phyloP scores from a whole-genome alignment of 2,329 filamentous ascomycete genomes.

The Dothistroma septosporum region DNA sequence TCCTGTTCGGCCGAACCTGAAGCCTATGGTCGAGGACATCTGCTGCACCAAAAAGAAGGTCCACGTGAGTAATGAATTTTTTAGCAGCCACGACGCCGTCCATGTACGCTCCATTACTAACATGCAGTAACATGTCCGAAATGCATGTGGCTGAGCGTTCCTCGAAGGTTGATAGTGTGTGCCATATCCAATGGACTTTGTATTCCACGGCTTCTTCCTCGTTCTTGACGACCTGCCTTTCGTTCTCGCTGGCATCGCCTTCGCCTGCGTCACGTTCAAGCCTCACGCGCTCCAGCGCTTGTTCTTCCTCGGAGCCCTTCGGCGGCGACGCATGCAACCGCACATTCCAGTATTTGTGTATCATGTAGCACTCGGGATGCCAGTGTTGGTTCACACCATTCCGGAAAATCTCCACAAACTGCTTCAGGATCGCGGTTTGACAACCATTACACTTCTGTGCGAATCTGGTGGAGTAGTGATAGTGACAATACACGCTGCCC shows the following conservation, averaged over 20 bases:
- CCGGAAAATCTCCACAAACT: constrained; percentile 97
- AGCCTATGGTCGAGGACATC: constrained; percentile 78
- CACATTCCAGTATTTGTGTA: constrained; percentile 99
- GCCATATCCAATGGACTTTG: constrained; percentile 98
- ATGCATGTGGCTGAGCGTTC: constrained; percentile 97
- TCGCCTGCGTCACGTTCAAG: constrained; percentile 38
- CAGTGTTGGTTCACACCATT: constrained; percentile 98
- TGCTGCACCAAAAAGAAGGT: constrained; percentile 83
- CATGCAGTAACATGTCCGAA: constrained; percentile 96
- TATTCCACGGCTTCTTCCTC: constrained; percentile 95
- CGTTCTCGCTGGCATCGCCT: constrained; percentile 59
- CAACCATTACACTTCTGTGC: constrained; percentile 95
- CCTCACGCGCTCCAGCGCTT: constrained; percentile 22
- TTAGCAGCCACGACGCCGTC: constrained; percentile 93
- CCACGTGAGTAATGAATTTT: constrained; percentile 93
- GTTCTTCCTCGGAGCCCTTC: constrained; percentile 37
- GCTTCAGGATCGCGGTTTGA: constrained; percentile 93
- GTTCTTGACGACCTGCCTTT: constrained; percentile 70
- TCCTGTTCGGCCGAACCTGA: constrained; percentile 44
- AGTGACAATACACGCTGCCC: constrained; percentile 94
- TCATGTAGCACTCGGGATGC: constrained; percentile 99
- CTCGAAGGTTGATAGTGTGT: constrained; percentile 92
- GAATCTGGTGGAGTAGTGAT: constrained; percentile 96
- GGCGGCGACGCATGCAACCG: constrained; percentile 55
- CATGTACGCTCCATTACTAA: constrained; percentile 94